Evolutionary conservation across 768 basidiomycete species (phyloP), one percentile per base, ranked within the genome.

Genomic region (Paxillus rubicundulus): DNA sequence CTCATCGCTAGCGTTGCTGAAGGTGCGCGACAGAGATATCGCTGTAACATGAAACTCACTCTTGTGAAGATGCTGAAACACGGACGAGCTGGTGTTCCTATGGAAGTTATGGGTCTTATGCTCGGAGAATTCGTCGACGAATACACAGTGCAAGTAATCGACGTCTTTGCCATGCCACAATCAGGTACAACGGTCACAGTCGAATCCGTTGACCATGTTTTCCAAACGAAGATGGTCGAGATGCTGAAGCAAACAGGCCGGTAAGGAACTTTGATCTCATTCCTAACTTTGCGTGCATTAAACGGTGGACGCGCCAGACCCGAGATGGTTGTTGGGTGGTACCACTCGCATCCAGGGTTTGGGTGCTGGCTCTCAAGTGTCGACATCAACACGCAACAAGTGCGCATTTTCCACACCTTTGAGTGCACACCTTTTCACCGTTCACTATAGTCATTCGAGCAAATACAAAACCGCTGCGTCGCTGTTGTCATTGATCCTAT

Each of bases 31-130:
- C 16, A 24, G 9, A 34, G 17, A 2, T 24, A 24, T 46, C 17
- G 32, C 20, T 28, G 27, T 21, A 14, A 12, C 30, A 34, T 36
- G 21, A 54, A 43, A 14, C 41, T 55, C 46, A 51, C 54, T 37
- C 44, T n/a, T 33, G 12, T 17, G 28, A 60, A 99, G 95, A 99
- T 99, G 97, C 76, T 99, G 55, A 99, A 99, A 72, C 97, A 99
- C 64, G 97, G 97, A 18, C 87, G 97, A 48, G 95, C 97, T 37
- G 97, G 96, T 53, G 97, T 99, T 24, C 97, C 97, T 9, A 94
- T 98, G 90, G 97, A 99, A 74, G 96, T 98, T 59, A 98, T 99
- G 96, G 91, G 92, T 55, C 82, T 94, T 36, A 95, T 98, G 92
- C 79, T 98, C 20, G 95, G 96, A 13, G 94, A 97, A 69, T 98